A percentile compares a stretch with the other conserved stretches of the same genome.
These are phyloP conservation scores for Xylaria acuta DNA, from an alignment of 495 filamentous ascomycete genomes.

Conservation along the genomic window DNA sequence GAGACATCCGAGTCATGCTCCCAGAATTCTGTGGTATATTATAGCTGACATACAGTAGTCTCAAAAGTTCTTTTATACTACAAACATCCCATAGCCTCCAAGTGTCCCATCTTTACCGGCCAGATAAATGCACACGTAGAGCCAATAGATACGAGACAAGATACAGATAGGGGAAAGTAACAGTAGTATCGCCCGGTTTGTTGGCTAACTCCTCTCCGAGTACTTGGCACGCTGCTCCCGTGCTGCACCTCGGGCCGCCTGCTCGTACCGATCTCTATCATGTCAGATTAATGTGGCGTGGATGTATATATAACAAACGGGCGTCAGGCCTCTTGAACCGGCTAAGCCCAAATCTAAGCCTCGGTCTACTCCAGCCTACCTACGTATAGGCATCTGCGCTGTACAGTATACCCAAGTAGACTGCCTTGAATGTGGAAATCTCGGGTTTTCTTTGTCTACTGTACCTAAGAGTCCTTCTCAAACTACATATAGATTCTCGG, in stretches of 20 bases:
- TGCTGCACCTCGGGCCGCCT: conserved; percentile 25
- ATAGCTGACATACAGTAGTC: not conserved
- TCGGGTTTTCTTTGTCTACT: not conserved
- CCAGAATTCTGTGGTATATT: not conserved
- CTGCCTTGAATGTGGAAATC: not conserved
- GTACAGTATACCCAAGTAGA: not conserved
- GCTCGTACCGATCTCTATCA: not conserved
- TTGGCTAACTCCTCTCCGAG: not conserved
- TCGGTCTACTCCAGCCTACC: not conserved
- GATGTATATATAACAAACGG: conserved; percentile 1
- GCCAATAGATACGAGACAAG: not conserved
- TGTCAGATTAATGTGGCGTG: not conserved
- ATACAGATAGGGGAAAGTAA: not conserved
- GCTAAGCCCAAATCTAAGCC: not conserved
- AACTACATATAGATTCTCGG: not conserved
- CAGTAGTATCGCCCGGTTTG: not conserved
- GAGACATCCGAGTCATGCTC: not conserved
- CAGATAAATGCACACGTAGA: conserved; percentile 7
- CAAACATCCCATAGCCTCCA: not conserved
- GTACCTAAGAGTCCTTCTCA: not conserved
- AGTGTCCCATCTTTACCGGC: not conserved
- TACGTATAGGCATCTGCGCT: not conserved
- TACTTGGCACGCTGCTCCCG: conserved; percentile 20
- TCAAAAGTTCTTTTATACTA: not conserved
- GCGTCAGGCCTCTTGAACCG: not conserved